Evolutionary conservation across 306 rosid genomes (phyloP), one percentile per base, ranked within the genome.

Genomic region (Acacia crassicarpa): DNA sequence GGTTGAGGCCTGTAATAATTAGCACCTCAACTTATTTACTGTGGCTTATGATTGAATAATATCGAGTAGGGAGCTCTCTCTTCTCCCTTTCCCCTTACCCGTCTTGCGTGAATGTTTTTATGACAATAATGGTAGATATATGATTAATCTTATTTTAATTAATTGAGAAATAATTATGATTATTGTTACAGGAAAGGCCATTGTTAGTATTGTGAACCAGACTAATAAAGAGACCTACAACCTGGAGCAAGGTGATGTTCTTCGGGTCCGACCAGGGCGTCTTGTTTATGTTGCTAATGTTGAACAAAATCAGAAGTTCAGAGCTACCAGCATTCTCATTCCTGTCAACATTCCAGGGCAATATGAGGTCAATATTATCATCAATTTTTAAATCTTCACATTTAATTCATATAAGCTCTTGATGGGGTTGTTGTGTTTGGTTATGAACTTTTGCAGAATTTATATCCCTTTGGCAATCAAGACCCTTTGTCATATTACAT

Each of bases 101-200:
- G 38, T 4, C 38, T 4, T 33, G 38, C 38, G 4, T 33, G 6
- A 33, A 4, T 33, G 38, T 4, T 33, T 4, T 33, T 33, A 8
- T 44, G 13, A 44, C 3, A 44, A 38, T 6, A 38, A 38, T 38
- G 13, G 13, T 44, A 10, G 46, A 44, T 8, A 44, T 44, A 1
- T 44, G 6, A 4, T 2, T 35, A 35, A 8, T 43, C 46, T 9
- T 43, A 43, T 43, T 43, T 43, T 43, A 43, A 43, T 41, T 41
- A 41, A 32, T 22, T 48, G 14, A 48, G 17, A 48, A 48, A 6
- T 61, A 61, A 56, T 8, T 61, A 61, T 61, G 35, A 22, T 11
- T 61, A 2, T 38, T 38, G 85, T 19, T 72, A 63, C 81, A 86
- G 90, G 90, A 58, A 62, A 1, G 35, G 85, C 87, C 23, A n/a